Conservation (phyloP, 305 asterid genomes). For the Solanum aculeatissimum region DNA sequence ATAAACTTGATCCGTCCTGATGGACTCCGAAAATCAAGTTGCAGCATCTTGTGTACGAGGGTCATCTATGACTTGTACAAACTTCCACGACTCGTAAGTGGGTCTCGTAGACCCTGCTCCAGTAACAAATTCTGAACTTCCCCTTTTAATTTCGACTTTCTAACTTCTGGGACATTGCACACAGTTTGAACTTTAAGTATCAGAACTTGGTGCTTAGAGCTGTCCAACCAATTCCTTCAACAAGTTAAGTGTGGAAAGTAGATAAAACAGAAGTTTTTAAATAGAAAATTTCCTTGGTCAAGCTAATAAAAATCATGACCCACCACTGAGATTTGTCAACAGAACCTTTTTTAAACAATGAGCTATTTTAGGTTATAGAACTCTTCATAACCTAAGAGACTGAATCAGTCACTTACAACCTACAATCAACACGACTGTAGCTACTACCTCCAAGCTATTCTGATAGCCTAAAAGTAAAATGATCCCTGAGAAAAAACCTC, state of each 20-base stretch:
- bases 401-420: neutral
- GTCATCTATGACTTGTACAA: too few species aligned
- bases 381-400: neutral
- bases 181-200: neutral
- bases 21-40: too few species aligned
- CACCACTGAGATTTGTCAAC: neutral
- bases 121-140: too few species aligned
- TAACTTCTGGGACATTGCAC: too few species aligned
- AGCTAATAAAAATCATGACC: neutral
- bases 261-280: too few species aligned
- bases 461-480: neutral
- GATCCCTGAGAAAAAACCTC: neutral
- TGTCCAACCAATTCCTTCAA: neutral
- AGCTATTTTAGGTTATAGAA: neutral
- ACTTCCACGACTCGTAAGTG: too few species aligned
- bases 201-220: neutral
- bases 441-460: neutral
- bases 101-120: too few species aligned
- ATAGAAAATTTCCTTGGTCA: neutral
- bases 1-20: too few species aligned
- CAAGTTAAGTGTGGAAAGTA: neutral
- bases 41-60: too few species aligned
- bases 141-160: too few species aligned
- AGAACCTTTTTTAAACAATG: neutral
- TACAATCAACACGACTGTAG: neutral